Conservation (phyloP, 2,329 filamentous ascomycete genomes). For the Fonsecaea multimorphosa region DNA sequence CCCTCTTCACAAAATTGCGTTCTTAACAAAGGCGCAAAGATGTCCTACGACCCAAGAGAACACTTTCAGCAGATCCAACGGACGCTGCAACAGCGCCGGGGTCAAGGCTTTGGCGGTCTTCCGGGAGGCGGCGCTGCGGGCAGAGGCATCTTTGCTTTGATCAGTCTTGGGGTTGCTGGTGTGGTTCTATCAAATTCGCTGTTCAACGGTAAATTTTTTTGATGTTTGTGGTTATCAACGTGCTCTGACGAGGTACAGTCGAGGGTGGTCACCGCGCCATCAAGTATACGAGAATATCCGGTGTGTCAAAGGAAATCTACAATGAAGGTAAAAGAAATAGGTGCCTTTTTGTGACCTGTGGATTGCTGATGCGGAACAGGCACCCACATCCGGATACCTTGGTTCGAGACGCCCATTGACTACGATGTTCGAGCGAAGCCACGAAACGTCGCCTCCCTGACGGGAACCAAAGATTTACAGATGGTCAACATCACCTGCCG, state of each 20-base stretch:
- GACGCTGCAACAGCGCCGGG: constrained; percentile 62
- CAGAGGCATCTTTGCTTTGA: constrained; percentile 60
- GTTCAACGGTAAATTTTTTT: constrained; percentile 65
- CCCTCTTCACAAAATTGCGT: constrained; percentile 16
- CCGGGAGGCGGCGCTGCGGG: constrained; percentile 61
- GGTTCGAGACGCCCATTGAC: constrained; percentile 95
- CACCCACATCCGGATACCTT: constrained; percentile 92
- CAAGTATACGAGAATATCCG: constrained; percentile 92
- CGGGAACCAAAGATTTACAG: constrained; percentile 97
- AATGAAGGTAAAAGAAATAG: constrained; percentile 71
- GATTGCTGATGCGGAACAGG: constrained; percentile 56
- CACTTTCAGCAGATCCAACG: constrained; percentile 70
- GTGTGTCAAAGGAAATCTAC: constrained; percentile 97
- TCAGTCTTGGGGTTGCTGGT: constrained; percentile 57
- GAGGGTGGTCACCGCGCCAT: constrained; percentile 98
- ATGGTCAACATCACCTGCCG: constrained; percentile 99
- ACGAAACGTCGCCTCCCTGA: constrained; percentile 93
- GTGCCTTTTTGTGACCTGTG: background rate
- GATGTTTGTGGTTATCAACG: background rate
- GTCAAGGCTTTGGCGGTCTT: constrained; percentile 58
- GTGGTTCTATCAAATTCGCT: constrained; percentile 62
- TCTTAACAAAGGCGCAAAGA: constrained; percentile 28
- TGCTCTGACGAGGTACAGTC: constrained; percentile 58
- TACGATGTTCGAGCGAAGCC: constrained; percentile 99
- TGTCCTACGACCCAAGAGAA: constrained; percentile 62